Percentiles rank a stretch among this genome's conserved stretches.
Conservation (phyloP, 495 filamentous ascomycete genomes). For the Neurospora sp. region DNA sequence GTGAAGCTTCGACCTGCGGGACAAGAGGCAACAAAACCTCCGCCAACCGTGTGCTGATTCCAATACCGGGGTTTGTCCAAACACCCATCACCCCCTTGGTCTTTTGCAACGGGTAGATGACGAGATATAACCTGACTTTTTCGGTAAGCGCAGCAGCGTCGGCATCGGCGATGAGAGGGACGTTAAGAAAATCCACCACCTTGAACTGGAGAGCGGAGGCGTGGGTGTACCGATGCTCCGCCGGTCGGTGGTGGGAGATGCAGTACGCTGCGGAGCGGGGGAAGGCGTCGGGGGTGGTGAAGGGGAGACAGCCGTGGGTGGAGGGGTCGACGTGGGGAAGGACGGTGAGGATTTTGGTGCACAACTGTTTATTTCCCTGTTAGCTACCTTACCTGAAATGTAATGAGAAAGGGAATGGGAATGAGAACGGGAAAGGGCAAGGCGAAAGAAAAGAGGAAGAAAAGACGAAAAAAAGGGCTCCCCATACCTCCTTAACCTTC, state of each 20-base stretch:
- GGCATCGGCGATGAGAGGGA: neutral
- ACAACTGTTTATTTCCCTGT: slow-evolving; percentile 11
- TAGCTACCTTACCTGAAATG: neutral
- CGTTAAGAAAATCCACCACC: slow-evolving; percentile 18
- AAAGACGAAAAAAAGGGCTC: neutral
- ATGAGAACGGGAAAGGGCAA: neutral
- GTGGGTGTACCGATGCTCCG: slow-evolving; percentile 26
- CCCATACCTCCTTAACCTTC: slow-evolving; percentile 15
- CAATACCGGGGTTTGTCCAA: slow-evolving; percentile 31
- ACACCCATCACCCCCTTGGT: slow-evolving; percentile 20
- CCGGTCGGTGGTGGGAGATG: slow-evolving; percentile 10
- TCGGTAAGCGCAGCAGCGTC: neutral
- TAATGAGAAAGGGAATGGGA: neutral
- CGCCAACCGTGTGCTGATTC: slow-evolving; percentile 28
- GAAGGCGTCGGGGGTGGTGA: slow-evolving; percentile 17
- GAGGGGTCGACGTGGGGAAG: neutral
- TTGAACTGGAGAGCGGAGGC: slow-evolving; percentile 16
- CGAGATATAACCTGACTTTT: slow-evolving; percentile 22
- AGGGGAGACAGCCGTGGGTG: slow-evolving; percentile 20
- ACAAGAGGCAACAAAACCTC: slow-evolving; percentile 21
- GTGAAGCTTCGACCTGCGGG: no score
- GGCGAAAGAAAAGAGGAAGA: neutral
- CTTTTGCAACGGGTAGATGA: slow-evolving; percentile 23
- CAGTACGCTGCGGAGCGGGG: slow-evolving; percentile 12
- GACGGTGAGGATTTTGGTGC: slow-evolving; percentile 12